Percentiles rank a stretch among this genome's conserved stretches.
phyloP scores from a whole-genome alignment of 1,284 basidiomycete genomes.

The Peniophora sp. region DNA sequence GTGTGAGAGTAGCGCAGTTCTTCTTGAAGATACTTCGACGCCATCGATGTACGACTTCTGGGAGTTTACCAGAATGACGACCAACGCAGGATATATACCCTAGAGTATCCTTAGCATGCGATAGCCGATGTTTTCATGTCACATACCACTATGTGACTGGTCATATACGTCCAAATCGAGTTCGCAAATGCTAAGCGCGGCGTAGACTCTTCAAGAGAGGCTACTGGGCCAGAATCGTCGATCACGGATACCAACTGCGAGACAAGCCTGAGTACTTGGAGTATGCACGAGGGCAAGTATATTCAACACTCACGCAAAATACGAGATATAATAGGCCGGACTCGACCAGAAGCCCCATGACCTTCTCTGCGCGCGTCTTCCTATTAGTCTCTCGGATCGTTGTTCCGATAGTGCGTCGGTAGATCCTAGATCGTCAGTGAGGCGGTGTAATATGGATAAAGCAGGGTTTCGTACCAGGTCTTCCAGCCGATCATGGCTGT shows the following conservation, averaged over 20 bases:
- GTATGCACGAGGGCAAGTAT: too few species aligned
- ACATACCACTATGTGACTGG: slow-evolving; percentile 9
- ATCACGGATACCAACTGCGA: slow-evolving; percentile 9
- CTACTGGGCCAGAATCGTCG: slow-evolving; percentile 5
- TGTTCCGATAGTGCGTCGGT: slow-evolving; percentile 6
- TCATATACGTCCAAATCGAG: slow-evolving; percentile 10
- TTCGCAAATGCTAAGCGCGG: slow-evolving; percentile 6
- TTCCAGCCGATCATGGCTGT: not conserved
- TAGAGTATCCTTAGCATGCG: not conserved
- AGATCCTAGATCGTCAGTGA: slow-evolving; percentile 9
- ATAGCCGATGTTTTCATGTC: too few species aligned
- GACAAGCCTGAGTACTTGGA: too few species aligned
- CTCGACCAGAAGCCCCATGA: slow-evolving; percentile 12
- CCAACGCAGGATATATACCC: slow-evolving; percentile 13
- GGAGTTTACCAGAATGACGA: slow-evolving; percentile 12
- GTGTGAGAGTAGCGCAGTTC: too few species aligned
- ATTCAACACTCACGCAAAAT: slow-evolving; percentile 6
- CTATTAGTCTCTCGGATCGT: slow-evolving; percentile 5
- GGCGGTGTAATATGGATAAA: too few species aligned
- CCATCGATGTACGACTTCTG: slow-evolving; percentile 8
- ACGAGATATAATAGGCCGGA: slow-evolving; percentile 9
- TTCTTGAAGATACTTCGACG: too few species aligned
- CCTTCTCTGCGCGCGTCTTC: slow-evolving; percentile 5
- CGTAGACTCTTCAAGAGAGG: slow-evolving; percentile 2
- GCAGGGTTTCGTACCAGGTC: not conserved